Evolutionary conservation across 106 monocot species (phyloP), one percentile per base, ranked within the genome.

Genomic region (Dioscorea alata): DNA sequence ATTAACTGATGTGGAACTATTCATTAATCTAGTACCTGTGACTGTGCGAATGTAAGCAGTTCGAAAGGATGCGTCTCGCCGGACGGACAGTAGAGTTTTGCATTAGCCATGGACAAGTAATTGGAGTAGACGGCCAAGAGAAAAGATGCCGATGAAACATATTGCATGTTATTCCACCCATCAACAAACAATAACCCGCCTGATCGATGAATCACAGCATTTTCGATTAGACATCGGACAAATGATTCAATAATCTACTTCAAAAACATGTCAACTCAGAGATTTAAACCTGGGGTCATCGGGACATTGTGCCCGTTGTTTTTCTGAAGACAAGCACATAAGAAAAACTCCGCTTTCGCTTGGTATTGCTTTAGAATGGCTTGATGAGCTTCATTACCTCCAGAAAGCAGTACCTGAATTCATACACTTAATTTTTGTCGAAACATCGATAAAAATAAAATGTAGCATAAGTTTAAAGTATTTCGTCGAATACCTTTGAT

Each of bases 101-200:
- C 76, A 13, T 77, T 76, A 4, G 66, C 24, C 68, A 63, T 33
- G 0, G 71, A 59, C 18, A 94, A 66, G 61, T 90, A 90, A 31
- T 83, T 74, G 12, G 87, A 77, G 77, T 94, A 94, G 31, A 83
- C 86, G 0, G 78, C 49, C 68, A 81, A 8, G 17, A 94, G 85
- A 58, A 88, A 90, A 4, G 87, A 49, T 50, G 90, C 35, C 0
- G 85, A 54, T 3, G 80, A 76, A 53, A 94, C 90, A 60, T 94
- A 85, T 25, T 94, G 90, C 88, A 94, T 64, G 68, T 94, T 94
- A 71, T 83, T 84, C 94, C 94, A 94, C 12, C 79, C 94, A 61
- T 85, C 58, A 16, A 90, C 61, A 63, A 73, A 85, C 49, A 94
- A 28, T 0, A 94, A 24, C 34, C 94, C 94, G 25, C 90, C 94